Percentiles rank a stretch among this genome's conserved stretches.
phyloP scores from a whole-genome alignment of 306 rosid genomes.

The Gastrolobium villosum region DNA sequence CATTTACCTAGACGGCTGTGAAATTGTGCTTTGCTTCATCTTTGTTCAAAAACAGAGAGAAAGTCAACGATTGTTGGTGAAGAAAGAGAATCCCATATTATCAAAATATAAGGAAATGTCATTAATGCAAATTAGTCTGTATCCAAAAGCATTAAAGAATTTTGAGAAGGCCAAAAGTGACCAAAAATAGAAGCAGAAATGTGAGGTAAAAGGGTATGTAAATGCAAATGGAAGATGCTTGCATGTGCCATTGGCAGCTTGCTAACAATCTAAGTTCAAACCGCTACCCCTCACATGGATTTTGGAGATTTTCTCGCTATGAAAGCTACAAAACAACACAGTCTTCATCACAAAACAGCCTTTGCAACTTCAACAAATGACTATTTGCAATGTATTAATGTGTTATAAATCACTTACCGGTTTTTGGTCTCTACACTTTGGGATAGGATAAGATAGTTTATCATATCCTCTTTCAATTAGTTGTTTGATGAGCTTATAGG shows the following conservation, averaged over 20 bases:
- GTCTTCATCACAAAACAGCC: conserved; percentile 45
- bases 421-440: conserved; percentile 50
- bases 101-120: neutral
- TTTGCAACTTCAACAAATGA: neutral
- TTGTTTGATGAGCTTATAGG: too few relatives aligned
- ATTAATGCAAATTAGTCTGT: neutral
- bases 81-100: conserved; percentile 23
- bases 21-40: neutral
- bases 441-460: too few relatives aligned
- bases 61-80: conserved; percentile 14
- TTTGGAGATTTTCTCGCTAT: conserved; percentile 17
- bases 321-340: conserved; percentile 64
- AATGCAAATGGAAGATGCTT: conserved; percentile 51
- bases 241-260: conserved; percentile 61
- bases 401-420: conserved; percentile 13
- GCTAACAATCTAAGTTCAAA: conserved; percentile 42
- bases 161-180: too few relatives aligned
- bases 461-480: too few relatives aligned
- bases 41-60: neutral
- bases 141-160: neutral
- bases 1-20: conserved; percentile 43
- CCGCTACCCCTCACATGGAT: conserved; percentile 54
- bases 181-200: neutral
- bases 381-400: neutral
- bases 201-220: conserved; percentile 46